A percentile compares a stretch with the other conserved stretches of the same genome.
These are phyloP conservation scores for Actinomortierella wolfii DNA, from an alignment of 371 early-diverging fungal genomes.

Conservation along the genomic window DNA sequence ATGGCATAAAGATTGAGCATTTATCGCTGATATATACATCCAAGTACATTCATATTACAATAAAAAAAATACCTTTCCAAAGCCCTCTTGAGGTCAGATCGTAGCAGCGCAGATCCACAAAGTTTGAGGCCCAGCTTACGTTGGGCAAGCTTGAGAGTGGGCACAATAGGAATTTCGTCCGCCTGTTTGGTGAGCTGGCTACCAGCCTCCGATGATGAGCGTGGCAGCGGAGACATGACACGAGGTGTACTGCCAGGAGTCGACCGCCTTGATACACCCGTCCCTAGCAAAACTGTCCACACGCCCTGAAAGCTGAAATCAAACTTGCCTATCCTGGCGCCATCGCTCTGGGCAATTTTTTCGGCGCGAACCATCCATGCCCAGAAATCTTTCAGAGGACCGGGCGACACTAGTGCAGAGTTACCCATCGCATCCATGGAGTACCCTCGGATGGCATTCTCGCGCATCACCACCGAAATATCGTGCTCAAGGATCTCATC, in stretches of 20 bases:
- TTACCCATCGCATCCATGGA: constrained; percentile 69
- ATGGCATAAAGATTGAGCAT: not conserved
- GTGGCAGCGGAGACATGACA: constrained; percentile 35
- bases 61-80: constrained; percentile 55
- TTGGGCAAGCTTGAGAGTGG: constrained; percentile 58
- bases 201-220: constrained; percentile 25
- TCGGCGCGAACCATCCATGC: constrained; percentile 74
- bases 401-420: constrained; percentile 19
- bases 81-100: constrained; percentile 65
- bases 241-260: constrained; percentile 51
- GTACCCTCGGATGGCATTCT: constrained; percentile 72
- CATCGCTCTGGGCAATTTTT: constrained; percentile 53
- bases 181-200: constrained; percentile 26
- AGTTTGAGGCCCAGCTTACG: constrained; percentile 70
- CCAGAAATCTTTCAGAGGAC: constrained; percentile 67
- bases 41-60: not conserved
- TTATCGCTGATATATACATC: not conserved
- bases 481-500: constrained; percentile 58
- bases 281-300: constrained; percentile 56
- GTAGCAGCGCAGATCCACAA: constrained; percentile 77
- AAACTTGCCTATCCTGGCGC: constrained; percentile 54
- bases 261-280: constrained; percentile 45
- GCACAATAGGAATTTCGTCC: constrained; percentile 54
- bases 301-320: constrained; percentile 80
- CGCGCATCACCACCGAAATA: constrained; percentile 80